Conservation (phyloP, 208 protist genomes). For the Zelonia costaricensis region DNA sequence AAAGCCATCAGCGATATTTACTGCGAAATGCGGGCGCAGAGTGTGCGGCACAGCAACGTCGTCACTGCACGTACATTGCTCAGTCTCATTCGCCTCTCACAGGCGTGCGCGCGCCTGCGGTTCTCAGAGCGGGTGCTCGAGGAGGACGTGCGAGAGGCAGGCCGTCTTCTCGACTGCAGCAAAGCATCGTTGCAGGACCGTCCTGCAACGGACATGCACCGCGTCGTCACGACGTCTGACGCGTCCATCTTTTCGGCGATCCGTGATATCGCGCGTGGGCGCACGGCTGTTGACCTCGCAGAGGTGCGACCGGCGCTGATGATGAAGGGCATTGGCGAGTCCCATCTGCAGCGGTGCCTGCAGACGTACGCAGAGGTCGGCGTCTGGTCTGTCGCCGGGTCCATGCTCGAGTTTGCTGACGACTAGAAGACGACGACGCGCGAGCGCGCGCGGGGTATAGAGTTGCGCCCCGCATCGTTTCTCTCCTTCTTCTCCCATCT, state of each 20-base stretch:
- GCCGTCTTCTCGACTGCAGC: conserved; percentile 84
- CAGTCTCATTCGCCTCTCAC: conserved; percentile 96
- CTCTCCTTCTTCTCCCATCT: neutral
- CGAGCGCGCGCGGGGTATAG: conserved; percentile 1
- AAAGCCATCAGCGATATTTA: conserved; percentile 88
- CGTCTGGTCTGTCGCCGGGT: conserved; percentile 71
- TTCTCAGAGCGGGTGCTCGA: conserved; percentile 81
- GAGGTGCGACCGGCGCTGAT: conserved; percentile 77
- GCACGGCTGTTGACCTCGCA: conserved; percentile 51
- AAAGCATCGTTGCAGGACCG: conserved; percentile 81
- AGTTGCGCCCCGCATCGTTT: conserved; percentile 5
- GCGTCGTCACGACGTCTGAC: conserved; percentile 72
- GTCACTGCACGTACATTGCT: conserved; percentile 86
- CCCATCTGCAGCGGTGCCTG: conserved; percentile 78
- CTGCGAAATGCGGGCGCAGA: conserved; percentile 89
- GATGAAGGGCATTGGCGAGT: conserved; percentile 80
- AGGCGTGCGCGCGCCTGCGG: conserved; percentile 90
- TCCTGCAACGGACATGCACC: conserved; percentile 40
- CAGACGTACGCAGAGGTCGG: conserved; percentile 81
- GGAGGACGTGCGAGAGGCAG: conserved; percentile 91
- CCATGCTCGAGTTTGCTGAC: conserved; percentile 79
- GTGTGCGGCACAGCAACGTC: conserved; percentile 75
- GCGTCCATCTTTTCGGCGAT: conserved; percentile 82
- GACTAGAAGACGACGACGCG: conserved; percentile 10
- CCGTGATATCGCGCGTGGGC: conserved; percentile 74